Evolutionary conservation across 225 moss, liverwort and hornwort genomes (phyloP), one percentile per base, ranked within the genome.

Genomic region (Bryoerythrophyllum caledonicum): DNA sequence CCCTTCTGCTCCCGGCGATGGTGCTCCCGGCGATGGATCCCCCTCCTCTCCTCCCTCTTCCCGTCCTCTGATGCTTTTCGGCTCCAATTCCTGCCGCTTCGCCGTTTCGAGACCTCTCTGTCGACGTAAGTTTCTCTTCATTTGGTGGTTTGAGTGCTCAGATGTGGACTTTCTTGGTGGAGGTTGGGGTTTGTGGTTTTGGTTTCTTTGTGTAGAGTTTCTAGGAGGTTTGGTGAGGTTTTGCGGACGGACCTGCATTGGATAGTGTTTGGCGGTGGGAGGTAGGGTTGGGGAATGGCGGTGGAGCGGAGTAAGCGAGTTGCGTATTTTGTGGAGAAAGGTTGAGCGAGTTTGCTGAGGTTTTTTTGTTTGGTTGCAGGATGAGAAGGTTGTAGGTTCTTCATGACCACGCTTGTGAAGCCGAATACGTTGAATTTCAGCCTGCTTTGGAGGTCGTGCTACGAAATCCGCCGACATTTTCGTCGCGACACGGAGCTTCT

Each of bases 361-460:
- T 66, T 25, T 34, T 48, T 24, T 26, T 57, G 57, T 46, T 23
- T 61, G 52, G 13, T 12, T 68, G 64, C 80, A 83, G 83, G 41
- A 40, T 15, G 7, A 27, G 43, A 20, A 52, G 21, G 51, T 25
- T 30, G 52, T 30, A 5, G 10, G 10, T 17, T 16, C 48, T 84
- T 72, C 49, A 87, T 87, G 87, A 77, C 79, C 78, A 84, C 84
- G 64, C 37, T 79, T 63, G 84, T 84, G 79, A 87, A 87, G 84
- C 41, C 79, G 43, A 87, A 79, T 32, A 38, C 70, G 58, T n/a
- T 68, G 23, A 79, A 67, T 5, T 0, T 79, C 1, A 23, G 74
- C 28, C 79, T 79, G 71, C 79, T 87, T 68, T 87, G 84, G 82
- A 81, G 82, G 71, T 56, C 76, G 11, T 49, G 75, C 4, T 67